These are phyloP conservation scores for Paecilomyces formosus DNA, from an alignment of 2,329 filamentous ascomycete species.

Conservation along the genomic window DNA sequence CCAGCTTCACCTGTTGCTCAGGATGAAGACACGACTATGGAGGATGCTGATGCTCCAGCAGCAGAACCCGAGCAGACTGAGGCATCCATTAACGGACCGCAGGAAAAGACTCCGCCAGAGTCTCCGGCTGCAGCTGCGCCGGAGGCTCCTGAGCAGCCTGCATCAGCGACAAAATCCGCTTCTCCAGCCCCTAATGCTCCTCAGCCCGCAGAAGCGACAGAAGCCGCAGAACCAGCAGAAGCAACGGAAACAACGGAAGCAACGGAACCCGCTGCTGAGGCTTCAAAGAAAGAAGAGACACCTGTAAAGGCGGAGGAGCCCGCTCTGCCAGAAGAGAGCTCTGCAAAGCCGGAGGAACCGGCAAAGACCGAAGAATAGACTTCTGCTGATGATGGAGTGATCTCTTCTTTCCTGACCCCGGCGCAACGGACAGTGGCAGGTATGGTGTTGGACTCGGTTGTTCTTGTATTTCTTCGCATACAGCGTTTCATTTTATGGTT, in stretches of 20 bases:
- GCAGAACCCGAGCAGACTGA: slow-evolving; percentile 10
- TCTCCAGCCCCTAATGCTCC: slow-evolving; percentile 15
- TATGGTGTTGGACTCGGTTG: slow-evolving; percentile 28
- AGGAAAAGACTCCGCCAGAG: slow-evolving; percentile 19
- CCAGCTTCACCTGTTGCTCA: slow-evolving; percentile 19
- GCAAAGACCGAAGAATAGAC: slow-evolving; percentile 23
- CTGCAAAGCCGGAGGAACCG: slow-evolving; percentile 23
- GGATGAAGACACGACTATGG: slow-evolving; percentile 34
- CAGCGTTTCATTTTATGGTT: background rate
- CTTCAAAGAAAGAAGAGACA: slow-evolving; percentile 8
- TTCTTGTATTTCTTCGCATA: slow-evolving; percentile 9
- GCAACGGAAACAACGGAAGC: slow-evolving; percentile 10
- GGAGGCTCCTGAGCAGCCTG: slow-evolving; percentile 7
- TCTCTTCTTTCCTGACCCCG: slow-evolving; percentile 17
- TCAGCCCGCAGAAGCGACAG: slow-evolving; percentile 9
- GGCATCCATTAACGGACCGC: slow-evolving; percentile 11
- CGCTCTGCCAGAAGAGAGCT: slow-evolving; percentile 24
- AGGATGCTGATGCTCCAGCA: slow-evolving; percentile 23
- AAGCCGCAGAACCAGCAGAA: slow-evolving; percentile 11
- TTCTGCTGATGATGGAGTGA: slow-evolving; percentile 11
- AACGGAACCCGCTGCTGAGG: slow-evolving; percentile 9
- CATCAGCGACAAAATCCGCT: slow-evolving; percentile 10
- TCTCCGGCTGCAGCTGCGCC: slow-evolving; percentile 12
- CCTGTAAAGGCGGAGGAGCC: slow-evolving; percentile 13
- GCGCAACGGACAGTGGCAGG: slow-evolving; percentile 28